Conservation (phyloP, 1,284 basidiomycete genomes). For the Trametes pubescens region DNA sequence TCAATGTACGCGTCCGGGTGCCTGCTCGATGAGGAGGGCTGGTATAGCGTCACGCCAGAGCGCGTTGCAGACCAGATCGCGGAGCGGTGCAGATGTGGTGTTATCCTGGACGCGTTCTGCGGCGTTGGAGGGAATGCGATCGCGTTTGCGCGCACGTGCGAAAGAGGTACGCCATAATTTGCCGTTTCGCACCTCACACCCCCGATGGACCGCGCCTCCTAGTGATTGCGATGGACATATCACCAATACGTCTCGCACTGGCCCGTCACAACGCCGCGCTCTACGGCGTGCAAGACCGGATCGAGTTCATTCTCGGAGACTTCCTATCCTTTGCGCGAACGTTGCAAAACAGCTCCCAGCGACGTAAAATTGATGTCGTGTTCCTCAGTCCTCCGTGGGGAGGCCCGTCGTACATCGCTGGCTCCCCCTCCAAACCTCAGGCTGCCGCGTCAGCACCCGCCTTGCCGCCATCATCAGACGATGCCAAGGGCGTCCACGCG, state of each 20-base stretch:
- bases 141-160: slow-evolving; percentile 95
- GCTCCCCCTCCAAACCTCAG: slow-evolving; percentile 33
- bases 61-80: slow-evolving; percentile 92
- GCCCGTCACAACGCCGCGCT: slow-evolving; percentile 93
- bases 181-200: background rate
- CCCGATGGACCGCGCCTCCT: background rate
- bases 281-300: slow-evolving; percentile 93
- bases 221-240: slow-evolving; percentile 95
- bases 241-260: slow-evolving; percentile 82
- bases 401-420: slow-evolving; percentile 75
- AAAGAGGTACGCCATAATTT: slow-evolving; percentile 68
- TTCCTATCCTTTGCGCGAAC: slow-evolving; percentile 81
- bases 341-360: slow-evolving; percentile 33
- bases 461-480: slow-evolving; percentile 22
- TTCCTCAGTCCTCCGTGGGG: slow-evolving; percentile 97
- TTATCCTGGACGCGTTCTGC: slow-evolving; percentile 93
- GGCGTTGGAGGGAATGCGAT: slow-evolving; percentile 99
- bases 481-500: slow-evolving; percentile 48
- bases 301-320: slow-evolving; percentile 93
- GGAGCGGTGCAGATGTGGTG: slow-evolving; percentile 86
- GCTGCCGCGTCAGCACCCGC: slow-evolving; percentile 6
- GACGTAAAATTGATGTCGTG: slow-evolving; percentile 78
- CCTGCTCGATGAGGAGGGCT: slow-evolving; percentile 87
- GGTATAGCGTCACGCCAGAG: slow-evolving; percentile 98
- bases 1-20: slow-evolving; percentile 83